Percentiles rank a stretch among this genome's conserved stretches.
Evolutionary conservation across 371 early-diverging fungal genomes (phyloP).

Genomic region (Batrachochytrium dendrobatidis): DNA sequence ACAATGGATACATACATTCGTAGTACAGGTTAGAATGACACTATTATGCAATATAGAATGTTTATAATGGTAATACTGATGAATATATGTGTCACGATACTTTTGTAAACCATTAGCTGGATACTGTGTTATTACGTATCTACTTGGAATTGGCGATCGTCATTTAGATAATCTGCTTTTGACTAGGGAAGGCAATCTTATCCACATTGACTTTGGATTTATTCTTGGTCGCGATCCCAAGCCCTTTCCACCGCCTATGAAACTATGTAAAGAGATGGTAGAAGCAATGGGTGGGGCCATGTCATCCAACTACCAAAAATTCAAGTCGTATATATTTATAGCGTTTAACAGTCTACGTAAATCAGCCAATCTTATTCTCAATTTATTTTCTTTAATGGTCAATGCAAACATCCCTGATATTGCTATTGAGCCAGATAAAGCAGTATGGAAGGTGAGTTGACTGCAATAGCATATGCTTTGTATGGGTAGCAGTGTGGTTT

Average conservation of each 20-base stretch:
- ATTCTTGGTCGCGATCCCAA: slow-evolving; percentile 97
- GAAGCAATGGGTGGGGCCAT: slow-evolving; percentile 95
- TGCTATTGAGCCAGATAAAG: slow-evolving; percentile 93
- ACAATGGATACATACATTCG: slow-evolving; percentile 93
- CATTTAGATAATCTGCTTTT: slow-evolving; percentile 95
- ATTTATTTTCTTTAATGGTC: slow-evolving; percentile 92
- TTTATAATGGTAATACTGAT: not conserved
- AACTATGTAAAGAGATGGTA: slow-evolving; percentile 97
- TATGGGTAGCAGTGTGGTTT: no score
- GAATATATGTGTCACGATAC: not conserved
- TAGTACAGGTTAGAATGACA: slow-evolving; percentile 67
- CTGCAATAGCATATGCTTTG: not conserved
- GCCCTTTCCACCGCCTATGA: slow-evolving; percentile 98
- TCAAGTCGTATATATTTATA: slow-evolving; percentile 84
- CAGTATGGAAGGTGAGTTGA: slow-evolving; percentile 73
- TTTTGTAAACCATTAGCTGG: slow-evolving; percentile 75
- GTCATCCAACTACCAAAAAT: slow-evolving; percentile 72
- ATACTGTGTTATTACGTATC: slow-evolving; percentile 95
- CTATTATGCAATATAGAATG: not conserved
- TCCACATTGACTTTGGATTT: slow-evolving; percentile 98
- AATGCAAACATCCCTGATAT: slow-evolving; percentile 92
- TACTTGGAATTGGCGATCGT: slow-evolving; percentile 98
- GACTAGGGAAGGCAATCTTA: slow-evolving; percentile 74
- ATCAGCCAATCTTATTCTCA: slow-evolving; percentile 87
- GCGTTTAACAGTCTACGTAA: slow-evolving; percentile 89